Base-by-base conservation (phyloP, 163 green algal species). In the Trebouxiophyceae sp. region DNA sequence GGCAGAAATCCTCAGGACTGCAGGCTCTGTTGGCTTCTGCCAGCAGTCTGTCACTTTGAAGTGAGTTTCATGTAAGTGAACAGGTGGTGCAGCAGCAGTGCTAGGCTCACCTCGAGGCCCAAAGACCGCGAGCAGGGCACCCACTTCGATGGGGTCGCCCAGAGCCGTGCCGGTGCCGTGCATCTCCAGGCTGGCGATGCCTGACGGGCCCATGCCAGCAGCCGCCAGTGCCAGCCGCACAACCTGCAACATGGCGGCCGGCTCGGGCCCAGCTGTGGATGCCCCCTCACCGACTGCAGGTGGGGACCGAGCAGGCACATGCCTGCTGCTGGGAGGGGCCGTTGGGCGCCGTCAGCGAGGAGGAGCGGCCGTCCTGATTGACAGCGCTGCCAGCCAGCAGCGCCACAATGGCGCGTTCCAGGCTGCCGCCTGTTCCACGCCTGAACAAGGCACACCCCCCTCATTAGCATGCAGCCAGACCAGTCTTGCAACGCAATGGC, bases 301-400 rank as follows among this genome's bases (percentile, higher is more conserved):
- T n/a, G n/a, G n/a, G n/a, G n/a, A n/a, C n/a, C n/a, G n/a, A n/a
- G n/a, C n/a, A n/a, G n/a, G n/a, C n/a, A n/a, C n/a, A n/a, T n/a
- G 82, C 82, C n/a, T 68, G 73, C 77, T 91, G 84, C 70, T 92
- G 85, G 22, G 77, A 81, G 7, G 84, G 86, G 7, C 86, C 86
- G 57, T 91, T 92, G 27, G 86, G 86, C 5, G 86, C 86, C 0
- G 86, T 92, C 12, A 93, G 71, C 54, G 68, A 73, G 73, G 75
- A 88, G 66, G 81, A 89, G 58, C 83, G 77, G 6, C 85, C 86
- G 66, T 93, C 86, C 72, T 93, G 85, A 64, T 92, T 90, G 26
- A 90, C 80, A 2, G 75, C 72, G 12, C 58, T 80, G 23, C 75
- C 80, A 12, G 33, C 16, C 24, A 92, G 29, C 3, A 90, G 23